phyloP scores from a whole-genome alignment of 306 rosid species.

The Rosa lucieae region DNA sequence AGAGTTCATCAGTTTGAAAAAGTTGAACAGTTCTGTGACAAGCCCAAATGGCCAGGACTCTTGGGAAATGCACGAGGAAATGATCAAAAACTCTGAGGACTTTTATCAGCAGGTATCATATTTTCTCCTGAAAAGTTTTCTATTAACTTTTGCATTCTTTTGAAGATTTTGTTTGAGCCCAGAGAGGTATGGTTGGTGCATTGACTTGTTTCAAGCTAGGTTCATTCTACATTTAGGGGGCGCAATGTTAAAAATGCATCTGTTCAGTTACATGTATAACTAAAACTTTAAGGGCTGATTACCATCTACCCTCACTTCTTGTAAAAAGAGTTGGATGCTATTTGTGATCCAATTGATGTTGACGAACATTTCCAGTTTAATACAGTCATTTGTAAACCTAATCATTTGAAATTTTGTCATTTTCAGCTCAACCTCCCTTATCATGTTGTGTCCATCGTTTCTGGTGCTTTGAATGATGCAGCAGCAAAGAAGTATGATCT shows the following conservation, averaged over 20 bases:
- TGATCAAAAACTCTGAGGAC: constrained; percentile 88
- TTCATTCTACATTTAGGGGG: not conserved
- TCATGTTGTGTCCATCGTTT: constrained; percentile 83
- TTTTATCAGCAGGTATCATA: constrained; percentile 64
- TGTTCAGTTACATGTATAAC: not conserved
- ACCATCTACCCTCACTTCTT: not conserved
- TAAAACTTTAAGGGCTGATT: not conserved
- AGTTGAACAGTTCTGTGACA: constrained; percentile 94
- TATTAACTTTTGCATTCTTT: not conserved
- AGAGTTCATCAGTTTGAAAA: constrained; percentile 97
- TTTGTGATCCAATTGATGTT: not conserved
- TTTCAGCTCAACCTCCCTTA: constrained; percentile 80
- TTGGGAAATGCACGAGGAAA: constrained; percentile 96
- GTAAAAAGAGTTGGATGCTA: not conserved
- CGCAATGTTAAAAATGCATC: not conserved
- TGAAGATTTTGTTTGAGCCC: not conserved
- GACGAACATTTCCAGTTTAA: not conserved
- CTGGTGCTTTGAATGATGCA: constrained; percentile 98
- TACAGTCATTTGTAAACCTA: not conserved
- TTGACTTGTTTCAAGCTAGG: not conserved
- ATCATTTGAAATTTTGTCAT: not conserved
- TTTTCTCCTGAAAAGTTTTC: constrained; percentile 11
- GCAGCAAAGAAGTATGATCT: constrained; percentile 96
- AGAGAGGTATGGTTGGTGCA: not conserved
- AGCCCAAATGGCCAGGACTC: constrained; percentile 81